Evolutionary conservation across 176 grass and related monocot species (phyloP).

Genomic region (Themeda triandra): DNA sequence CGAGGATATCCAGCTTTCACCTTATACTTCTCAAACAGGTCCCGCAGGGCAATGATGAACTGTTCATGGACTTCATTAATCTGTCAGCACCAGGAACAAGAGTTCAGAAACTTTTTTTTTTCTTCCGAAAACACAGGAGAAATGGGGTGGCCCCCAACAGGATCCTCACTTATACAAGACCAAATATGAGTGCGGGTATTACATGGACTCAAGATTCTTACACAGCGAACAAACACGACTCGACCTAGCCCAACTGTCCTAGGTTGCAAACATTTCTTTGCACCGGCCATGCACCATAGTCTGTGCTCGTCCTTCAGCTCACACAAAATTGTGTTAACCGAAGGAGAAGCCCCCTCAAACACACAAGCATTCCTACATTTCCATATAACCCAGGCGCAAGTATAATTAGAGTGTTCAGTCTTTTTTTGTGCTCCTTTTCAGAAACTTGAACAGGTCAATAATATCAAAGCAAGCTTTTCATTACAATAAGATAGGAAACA

Average conservation of each 20-base stretch:
- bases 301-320: background rate
- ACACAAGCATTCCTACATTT: background rate
- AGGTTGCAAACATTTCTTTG: background rate
- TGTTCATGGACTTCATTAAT: constrained; percentile 76
- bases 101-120: background rate
- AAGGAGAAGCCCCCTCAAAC: background rate
- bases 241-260: background rate
- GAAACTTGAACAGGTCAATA: background rate
- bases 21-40: constrained; percentile 85
- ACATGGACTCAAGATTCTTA: background rate
- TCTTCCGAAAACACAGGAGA: background rate
- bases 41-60: constrained; percentile 59
- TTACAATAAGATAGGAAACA: background rate
- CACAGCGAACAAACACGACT: background rate
- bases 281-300: background rate
- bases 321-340: background rate
- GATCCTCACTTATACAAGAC: background rate
- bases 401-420: background rate
- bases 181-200: background rate
- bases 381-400: background rate
- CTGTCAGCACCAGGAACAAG: constrained; percentile 34
- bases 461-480: background rate
- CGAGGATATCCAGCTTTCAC: constrained; percentile 49
- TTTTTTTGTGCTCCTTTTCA: background rate
- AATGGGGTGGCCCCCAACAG: background rate